Evolutionary conservation across 306 rosid genomes (phyloP), one percentile per base, ranked within the genome.

Genomic region (Casuarina equisetifolia): DNA sequence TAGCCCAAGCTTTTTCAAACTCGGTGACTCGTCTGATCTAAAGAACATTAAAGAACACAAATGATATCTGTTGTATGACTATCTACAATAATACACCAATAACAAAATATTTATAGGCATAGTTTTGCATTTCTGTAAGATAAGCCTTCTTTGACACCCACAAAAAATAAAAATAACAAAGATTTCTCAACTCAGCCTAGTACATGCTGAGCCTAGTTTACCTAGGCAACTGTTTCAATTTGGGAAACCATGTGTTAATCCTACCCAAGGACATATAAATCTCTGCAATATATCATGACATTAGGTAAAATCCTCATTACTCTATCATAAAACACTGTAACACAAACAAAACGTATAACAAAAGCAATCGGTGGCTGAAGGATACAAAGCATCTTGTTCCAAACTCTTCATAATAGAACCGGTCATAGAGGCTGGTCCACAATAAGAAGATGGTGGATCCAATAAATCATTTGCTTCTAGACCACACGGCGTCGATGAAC

Each of bases 311-410:
- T 6, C 62, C 12, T 8, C 3, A 55, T 55, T 55, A 35, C 62
- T 36, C 70, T 6, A 11, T 63, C 16, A 38, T 64, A n/a, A 38
- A 40, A 15, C 46, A 1, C n/a, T 39, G 70, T 64, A 39, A 39
- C 46, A 39, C 10, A 64, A 39, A 12, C 16, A 44, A 64, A 39
- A 12, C 32, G n/a, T 45, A 20, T 32, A 9, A 38, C 9, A 38
- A 20, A 25, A 3, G 9, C 8, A 4, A 58, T 19, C 2, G 3
- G 6, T 58, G 64, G 64, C 25, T 36, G 7, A 62, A 79, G 89
- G 93, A 90, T 94, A 88, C 98, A 89, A 62, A 64, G 80, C 86
- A 62, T 91, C 97, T 36, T 88, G 93, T 70, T 85, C 92, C 57
- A 86, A 87, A 72, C 35, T 75, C 68, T 82, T 77, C 70, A 72